Conservation (phyloP, 176 grass and related monocot species). For the Paspalum vaginatum region DNA sequence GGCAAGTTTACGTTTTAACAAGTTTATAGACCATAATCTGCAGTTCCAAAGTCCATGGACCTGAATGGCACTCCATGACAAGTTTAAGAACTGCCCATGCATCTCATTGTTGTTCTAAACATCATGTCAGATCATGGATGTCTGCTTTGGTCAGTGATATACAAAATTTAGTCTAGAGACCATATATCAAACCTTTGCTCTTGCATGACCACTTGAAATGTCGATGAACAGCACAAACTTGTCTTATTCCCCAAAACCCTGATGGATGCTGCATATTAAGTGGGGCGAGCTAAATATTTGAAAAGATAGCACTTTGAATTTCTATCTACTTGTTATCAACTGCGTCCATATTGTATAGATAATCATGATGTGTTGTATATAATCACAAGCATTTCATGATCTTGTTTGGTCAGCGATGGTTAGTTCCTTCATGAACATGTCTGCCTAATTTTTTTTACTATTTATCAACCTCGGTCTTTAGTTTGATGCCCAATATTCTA, state of each 20-base stretch:
- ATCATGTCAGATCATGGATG: not conserved
- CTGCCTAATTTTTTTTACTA: constrained; percentile 2
- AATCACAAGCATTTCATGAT: not conserved
- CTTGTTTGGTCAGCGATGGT: not conserved
- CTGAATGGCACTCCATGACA: no score
- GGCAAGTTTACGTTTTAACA: no score
- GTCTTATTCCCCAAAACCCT: not conserved
- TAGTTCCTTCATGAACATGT: constrained; percentile 2
- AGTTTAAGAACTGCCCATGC: no score
- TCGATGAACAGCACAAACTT: not conserved
- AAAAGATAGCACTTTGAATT: not conserved
- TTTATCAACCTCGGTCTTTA: constrained; percentile 1
- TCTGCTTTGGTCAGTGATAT: not conserved
- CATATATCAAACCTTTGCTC: not conserved
- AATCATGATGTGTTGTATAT: not conserved
- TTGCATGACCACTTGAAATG: not conserved
- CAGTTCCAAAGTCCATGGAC: no score
- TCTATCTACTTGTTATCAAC: constrained; percentile 10
- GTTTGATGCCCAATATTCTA: constrained; percentile 3
- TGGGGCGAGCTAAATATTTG: not conserved
- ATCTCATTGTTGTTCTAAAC: no score
- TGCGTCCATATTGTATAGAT: not conserved
- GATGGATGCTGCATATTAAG: not conserved
- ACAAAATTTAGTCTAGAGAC: not conserved
- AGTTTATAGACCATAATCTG: no score